Evolutionary conservation across 345 rosid species (phyloP).

Genomic region (Salix viminalis): DNA sequence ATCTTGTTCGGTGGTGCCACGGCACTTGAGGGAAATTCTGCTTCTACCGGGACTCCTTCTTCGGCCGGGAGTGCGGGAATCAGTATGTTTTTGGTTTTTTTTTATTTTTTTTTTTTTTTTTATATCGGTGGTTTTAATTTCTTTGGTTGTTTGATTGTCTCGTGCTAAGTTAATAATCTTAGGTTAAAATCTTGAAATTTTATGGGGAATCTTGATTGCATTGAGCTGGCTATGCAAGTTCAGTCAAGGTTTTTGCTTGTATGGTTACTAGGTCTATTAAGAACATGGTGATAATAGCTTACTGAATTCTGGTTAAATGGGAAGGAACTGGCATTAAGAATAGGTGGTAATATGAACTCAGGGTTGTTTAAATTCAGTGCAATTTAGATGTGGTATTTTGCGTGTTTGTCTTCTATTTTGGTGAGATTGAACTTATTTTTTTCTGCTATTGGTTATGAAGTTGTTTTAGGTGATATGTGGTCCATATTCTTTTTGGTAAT

Average conservation of each 20-base stretch:
- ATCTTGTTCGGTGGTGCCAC: constrained; percentile 97
- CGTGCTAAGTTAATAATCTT: not conserved
- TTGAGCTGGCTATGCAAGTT: not conserved
- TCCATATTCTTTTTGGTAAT: not conserved
- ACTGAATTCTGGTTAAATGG: not conserved
- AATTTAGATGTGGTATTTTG: not conserved
- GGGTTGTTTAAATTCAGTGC: not conserved
- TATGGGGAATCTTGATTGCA: not conserved
- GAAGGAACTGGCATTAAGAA: not conserved
- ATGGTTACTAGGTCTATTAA: not conserved
- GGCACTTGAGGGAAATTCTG: constrained; percentile 92
- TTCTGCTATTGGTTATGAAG: not conserved
- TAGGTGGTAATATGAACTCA: not conserved
- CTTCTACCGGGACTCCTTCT: constrained; percentile 79
- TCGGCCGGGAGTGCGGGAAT: constrained; percentile 98
- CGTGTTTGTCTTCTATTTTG: not conserved
- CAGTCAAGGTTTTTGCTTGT: not conserved
- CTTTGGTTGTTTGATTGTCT: not conserved
- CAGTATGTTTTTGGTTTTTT: constrained; percentile 41
- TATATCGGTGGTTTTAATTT: constrained; percentile 1
- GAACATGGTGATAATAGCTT: not conserved
- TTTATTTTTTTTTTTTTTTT: no score
- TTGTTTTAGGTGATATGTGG: not conserved
- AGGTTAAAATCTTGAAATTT: not conserved
- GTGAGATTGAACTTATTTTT: not conserved